Base-by-base conservation (phyloP, 192 early-diverging fungal species). In the Pilaira anomala region DNA sequence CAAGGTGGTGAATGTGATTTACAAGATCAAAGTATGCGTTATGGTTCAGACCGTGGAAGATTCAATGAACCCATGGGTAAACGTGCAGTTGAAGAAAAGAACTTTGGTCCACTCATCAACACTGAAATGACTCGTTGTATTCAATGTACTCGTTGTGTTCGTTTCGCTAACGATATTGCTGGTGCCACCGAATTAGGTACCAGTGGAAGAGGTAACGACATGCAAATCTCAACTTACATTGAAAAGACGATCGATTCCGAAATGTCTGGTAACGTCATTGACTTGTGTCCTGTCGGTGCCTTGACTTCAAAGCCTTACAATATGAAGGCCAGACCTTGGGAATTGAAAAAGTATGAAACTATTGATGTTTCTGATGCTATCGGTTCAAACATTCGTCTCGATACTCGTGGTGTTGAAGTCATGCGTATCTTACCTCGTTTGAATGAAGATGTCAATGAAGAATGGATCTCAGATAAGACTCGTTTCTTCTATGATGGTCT, bases 1-100 rank as follows among this genome's bases (percentile, higher is more conserved):
- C 97, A 98, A 74, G 97, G 97, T 77, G 97, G 95, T 50, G 97
- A 98, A 79, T 98, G 97, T 73, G 97, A 98, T 78, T 79, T 98
- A 55, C 97, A 98, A 79, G 97, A 98, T 78, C 97, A 98, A 82
- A 88, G 87, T 33, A 88, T 98, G 72, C 88, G 97, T 67, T 98
- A 93, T 72, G 97, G 97, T 52, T 83, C 84, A 18, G 97, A 98
- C 72, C 90, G 97, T 64, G 89, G 91, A 36, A 88, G 97, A 64
- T 94, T 94, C 75, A 39, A 76, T 42, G 93, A 96, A 78, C 70
- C 84, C 41, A 78, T 73, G 29, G 92, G 88, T 53, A 98, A 98
- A 81, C 92, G 97, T 68, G 93, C 97, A 14, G 91, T 92, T 6
- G 97, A 96, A 77, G 93, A 98, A 83, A 98, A 98, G 84, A 83